Base-by-base conservation (phyloP, 1,284 basidiomycete species). In the Cutaneotrichosporon sp. region DNA sequence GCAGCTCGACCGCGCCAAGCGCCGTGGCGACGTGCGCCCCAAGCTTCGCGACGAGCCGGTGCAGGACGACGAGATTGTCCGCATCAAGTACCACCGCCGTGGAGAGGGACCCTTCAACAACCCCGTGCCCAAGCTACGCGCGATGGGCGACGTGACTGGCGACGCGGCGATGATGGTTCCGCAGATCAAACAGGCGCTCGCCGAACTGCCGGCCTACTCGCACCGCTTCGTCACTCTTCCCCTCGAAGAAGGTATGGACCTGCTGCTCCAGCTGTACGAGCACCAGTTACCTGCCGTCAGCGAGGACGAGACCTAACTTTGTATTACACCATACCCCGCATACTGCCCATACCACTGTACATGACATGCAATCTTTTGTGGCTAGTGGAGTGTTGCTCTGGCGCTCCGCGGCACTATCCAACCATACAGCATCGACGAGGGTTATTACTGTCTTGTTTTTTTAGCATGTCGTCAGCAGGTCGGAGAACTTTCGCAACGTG, bases 191-290 rank as follows among this genome's bases (percentile, higher is more conserved):
- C 88, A 90, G 77, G 90, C 86, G 69, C 80, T 92, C 55, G 89
- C 90, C 73, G 89, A 91, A 60, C 75, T 93, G 21, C 92, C 91
- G 1, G 88, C 89, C 68, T 91, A 91, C 72, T 89, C 92, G 53
- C 88, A 94, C 70, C 90, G 92, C 76, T 92, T 91, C 70, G 91
- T 90, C 10, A 90, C 90, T 5, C 81, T 85, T 64, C 90, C 91
- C 2, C 82, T 94, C 63, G 90, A 92, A 78, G 87, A 90, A 74
- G 90, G 92, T 61, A 90, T 92, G 88, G 89, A 91, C 73, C 85
- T 87, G 57, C 62, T 93, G 26, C 76, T 93, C 65, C 89, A 87
- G 73, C 65, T 94, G 67, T 94, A 93, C 73, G 91, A 88, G 77
- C 87, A 86, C 71, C 91, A 93, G 74, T 78, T 93, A 59, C 75